Percentiles rank a stretch among this genome's conserved stretches.
phyloP scores from a whole-genome alignment of 352 stramenopile species.

The Pythium scleroteichum region DNA sequence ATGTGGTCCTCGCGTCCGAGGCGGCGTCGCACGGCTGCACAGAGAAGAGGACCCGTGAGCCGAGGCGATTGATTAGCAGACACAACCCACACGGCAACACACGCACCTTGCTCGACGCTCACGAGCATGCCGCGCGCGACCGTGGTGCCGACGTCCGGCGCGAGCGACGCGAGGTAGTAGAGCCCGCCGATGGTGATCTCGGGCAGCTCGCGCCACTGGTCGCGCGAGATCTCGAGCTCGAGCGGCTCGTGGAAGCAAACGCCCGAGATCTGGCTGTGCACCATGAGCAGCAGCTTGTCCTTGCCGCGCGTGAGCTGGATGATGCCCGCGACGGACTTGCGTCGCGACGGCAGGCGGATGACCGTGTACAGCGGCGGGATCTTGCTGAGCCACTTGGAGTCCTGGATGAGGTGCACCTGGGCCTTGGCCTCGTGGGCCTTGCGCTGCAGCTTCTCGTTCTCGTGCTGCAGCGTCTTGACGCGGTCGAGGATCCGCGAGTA shows the following conservation, averaged over 20 bases:
- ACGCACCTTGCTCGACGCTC: conserved; percentile 22
- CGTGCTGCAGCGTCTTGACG: conserved; percentile 25
- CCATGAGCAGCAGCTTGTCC: conserved; percentile 23
- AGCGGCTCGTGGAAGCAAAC: conserved; percentile 25
- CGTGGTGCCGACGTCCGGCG: conserved; percentile 2
- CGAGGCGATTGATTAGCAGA: not conserved
- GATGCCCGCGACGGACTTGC: conserved; percentile 17
- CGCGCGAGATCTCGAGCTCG: conserved; percentile 21
- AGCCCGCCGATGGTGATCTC: conserved; percentile 23
- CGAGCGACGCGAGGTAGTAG: conserved; percentile 21
- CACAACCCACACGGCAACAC: not conserved
- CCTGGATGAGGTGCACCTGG: conserved; percentile 24
- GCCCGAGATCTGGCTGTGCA: conserved; percentile 25
- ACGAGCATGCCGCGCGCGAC: conserved; percentile 17
- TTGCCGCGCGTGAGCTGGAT: conserved; percentile 9
- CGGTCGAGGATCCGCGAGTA: conserved; percentile 25
- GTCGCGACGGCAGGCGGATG: conserved; percentile 13
- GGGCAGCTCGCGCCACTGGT: conserved; percentile 21
- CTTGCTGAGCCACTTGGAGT: conserved; percentile 29
- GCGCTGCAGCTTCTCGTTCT: conserved; percentile 27
- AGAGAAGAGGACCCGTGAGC: not conserved
- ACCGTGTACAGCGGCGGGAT: conserved; percentile 23
- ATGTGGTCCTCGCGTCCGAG: conserved; percentile 16
- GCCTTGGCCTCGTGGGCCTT: conserved; percentile 24
- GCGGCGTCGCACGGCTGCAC: conserved; percentile 12